Evolutionary conservation across 192 early-diverging fungal genomes (phyloP).

Genomic region (Coemansia reversa): DNA sequence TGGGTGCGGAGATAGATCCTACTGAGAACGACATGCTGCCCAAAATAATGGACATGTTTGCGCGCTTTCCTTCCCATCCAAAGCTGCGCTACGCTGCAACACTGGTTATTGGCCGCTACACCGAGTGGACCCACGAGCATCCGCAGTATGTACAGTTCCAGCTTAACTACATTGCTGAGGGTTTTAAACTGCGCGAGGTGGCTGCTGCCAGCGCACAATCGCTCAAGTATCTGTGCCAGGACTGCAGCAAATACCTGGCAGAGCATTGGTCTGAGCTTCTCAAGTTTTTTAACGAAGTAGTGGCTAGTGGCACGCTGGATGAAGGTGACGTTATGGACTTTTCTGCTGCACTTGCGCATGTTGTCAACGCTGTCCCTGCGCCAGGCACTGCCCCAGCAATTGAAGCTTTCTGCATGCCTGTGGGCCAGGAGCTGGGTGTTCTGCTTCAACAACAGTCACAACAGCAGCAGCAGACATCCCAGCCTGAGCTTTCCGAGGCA

Average conservation of each 20-base stretch:
- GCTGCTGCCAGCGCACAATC: conserved; percentile 83
- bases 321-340: conserved; percentile 74
- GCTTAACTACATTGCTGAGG: conserved; percentile 84
- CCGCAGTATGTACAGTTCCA: conserved; percentile 91
- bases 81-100: conserved; percentile 96
- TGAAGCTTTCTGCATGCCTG: conserved; percentile 48
- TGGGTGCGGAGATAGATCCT: conserved; percentile 80
- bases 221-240: conserved; percentile 86
- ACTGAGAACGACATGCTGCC: conserved; percentile 78
- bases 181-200: conserved; percentile 84
- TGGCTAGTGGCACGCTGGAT: conserved; percentile 60
- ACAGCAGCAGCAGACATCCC: background rate
- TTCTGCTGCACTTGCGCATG: conserved; percentile 85
- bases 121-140: conserved; percentile 87
- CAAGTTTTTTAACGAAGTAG: conserved; percentile 74
- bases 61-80: conserved; percentile 84
- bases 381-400: conserved; percentile 36
- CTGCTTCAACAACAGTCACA: conserved; percentile 22
- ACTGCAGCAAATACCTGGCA: conserved; percentile 80
- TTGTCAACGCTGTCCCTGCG: conserved; percentile 75
- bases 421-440: conserved; percentile 34
- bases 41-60: conserved; percentile 87
- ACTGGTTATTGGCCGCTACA: conserved; percentile 93
- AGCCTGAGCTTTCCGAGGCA: conserved; percentile 14
- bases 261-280: conserved; percentile 78